Base-by-base conservation (phyloP, 345 rosid genomes). In the Salix exigua region DNA sequence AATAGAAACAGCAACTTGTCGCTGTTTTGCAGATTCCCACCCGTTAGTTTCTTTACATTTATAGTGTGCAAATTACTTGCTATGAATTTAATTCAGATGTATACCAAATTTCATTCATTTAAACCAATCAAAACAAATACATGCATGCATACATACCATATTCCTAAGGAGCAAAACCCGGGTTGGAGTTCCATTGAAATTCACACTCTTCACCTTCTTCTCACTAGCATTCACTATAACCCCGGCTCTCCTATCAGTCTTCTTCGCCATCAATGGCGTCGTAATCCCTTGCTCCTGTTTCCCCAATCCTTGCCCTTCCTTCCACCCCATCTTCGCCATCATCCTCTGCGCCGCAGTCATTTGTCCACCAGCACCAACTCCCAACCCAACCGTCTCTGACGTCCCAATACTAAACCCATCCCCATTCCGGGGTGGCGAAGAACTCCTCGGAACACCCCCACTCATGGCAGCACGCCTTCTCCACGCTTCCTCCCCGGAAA, bases 321-420 rank as follows among this genome's bases (percentile, higher is more conserved):
- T 96, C 99, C 99, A 96, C 0, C 99, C 99, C 99, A 96, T 96
- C 84, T 93, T 96, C 1, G 97, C 99, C 99, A 96, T 96, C 99
- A 96, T 96, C 87, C 94, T 90, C 87, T 96, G 98, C 0, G 99
- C 98, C 0, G 99, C 98, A n/a, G 99, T 96, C 99, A 96, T 96
- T 76, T 96, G 97, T 48, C 99, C 99, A 23, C 99, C 99, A 0
- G 96, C 96, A 37, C 99, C 99, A 48, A 96, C 87, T 33, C 99
- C 99, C 76, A 96, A 81, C 3, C 99, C 99, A 44, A 81, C 86
- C 16, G 94, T 93, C 83, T 93, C 99, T 31, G 98, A 91, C 79
- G 92, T 96, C 18, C 93, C 96, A 28, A 96, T 90, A 1, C 51
- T 82, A 80, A 96, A 96, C 60, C 86, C 97, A 2, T 89, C 96